A percentile compares a stretch with the other conserved stretches of the same genome.
These are phyloP conservation scores for Xylaria arbuscula DNA, from an alignment of 2,329 filamentous ascomycete genomes.

Conservation along the genomic window DNA sequence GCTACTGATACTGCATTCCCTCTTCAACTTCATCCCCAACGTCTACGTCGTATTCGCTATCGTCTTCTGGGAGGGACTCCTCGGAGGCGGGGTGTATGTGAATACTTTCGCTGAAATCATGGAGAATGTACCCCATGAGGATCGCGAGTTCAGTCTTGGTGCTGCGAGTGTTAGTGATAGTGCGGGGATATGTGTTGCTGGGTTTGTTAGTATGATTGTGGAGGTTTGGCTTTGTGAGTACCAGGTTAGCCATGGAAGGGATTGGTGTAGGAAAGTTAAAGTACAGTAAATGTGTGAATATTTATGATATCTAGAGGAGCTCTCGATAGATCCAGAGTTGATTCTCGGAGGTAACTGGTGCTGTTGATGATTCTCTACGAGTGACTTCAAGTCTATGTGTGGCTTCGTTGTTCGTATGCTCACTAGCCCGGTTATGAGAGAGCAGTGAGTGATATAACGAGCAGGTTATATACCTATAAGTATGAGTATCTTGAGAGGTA, in stretches of 20 bases:
- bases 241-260: conserved; percentile 83
- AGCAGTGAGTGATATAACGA: too few species aligned
- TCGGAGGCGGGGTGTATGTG: conserved; percentile 93
- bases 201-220: conserved; percentile 83
- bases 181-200: conserved; percentile 88
- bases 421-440: too few species aligned
- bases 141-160: conserved; percentile 90
- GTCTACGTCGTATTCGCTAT: conserved; percentile 88
- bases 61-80: conserved; percentile 92
- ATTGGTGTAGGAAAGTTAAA: conserved; percentile 73
- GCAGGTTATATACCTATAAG: too few species aligned
- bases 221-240: conserved; percentile 85
- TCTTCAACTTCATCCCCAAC: conserved; percentile 83
- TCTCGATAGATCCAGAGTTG: too few species aligned
- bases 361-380: too few species aligned
- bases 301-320: too few species aligned
- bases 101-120: conserved; percentile 96
- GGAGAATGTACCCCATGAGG: conserved; percentile 78
- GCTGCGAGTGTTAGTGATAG: conserved; percentile 94
- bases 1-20: conserved; percentile 78
- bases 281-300: conserved; percentile 53
- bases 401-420: too few species aligned
- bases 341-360: too few species aligned
- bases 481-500: too few species aligned
- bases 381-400: too few species aligned